Conservation (phyloP, 148 eudicot species). For the Amaranthus hypochondriacus region DNA sequence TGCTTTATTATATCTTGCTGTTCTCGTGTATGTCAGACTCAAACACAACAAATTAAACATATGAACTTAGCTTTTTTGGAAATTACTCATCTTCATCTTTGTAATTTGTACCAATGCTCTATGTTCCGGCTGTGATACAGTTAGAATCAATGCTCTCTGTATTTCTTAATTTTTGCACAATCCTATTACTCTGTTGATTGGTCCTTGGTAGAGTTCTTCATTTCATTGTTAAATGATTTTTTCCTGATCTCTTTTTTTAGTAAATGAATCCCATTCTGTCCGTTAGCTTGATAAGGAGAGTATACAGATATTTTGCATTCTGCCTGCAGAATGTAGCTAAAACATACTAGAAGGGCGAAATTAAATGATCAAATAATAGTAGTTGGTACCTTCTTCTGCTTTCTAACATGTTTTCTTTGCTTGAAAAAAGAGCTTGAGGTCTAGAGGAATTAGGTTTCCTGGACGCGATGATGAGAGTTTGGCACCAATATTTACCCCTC, state of each 20-base stretch:
- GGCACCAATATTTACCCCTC: constrained; percentile 87
- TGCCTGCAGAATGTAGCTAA: not conserved
- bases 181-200: not conserved
- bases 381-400: not conserved
- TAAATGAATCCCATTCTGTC: not conserved
- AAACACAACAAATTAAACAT: too few relatives aligned
- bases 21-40: too few relatives aligned
- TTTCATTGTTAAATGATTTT: not conserved
- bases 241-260: not conserved
- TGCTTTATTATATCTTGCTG: too few relatives aligned
- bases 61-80: too few relatives aligned
- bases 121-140: too few relatives aligned
- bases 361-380: not conserved
- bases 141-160: too few relatives aligned
- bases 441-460: constrained; percentile 92
- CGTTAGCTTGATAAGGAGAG: not conserved
- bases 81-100: too few relatives aligned
- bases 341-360: not conserved
- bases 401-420: constrained; percentile 18
- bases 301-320: not conserved
- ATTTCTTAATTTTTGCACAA: not conserved
- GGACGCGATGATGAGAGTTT: constrained; percentile 95
- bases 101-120: too few relatives aligned
- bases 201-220: not conserved
- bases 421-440: constrained; percentile 64